Conservation (phyloP, 768 basidiomycete species). For the Amanita brunnescens region DNA sequence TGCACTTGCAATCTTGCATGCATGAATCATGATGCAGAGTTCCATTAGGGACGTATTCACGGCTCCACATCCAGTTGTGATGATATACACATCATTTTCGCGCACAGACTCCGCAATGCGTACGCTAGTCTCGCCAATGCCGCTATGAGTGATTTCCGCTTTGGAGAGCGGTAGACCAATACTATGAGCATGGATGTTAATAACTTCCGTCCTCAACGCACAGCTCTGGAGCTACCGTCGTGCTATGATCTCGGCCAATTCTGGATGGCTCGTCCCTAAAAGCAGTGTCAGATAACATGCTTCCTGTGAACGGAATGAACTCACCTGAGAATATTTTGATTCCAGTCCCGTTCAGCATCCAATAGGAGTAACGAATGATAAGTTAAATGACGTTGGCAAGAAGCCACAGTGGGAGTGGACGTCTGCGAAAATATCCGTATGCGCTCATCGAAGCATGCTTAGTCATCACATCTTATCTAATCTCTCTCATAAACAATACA, state of each 20-base stretch:
- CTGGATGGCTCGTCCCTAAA: constrained; percentile 89
- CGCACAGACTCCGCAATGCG: constrained; percentile 93
- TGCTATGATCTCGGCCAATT: constrained; percentile 89
- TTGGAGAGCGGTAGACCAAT: constrained; percentile 85
- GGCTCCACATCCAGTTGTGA: constrained; percentile 82
- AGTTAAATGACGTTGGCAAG: constrained; percentile 5
- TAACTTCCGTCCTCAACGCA: constrained; percentile 11
- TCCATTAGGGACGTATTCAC: constrained; percentile 97
- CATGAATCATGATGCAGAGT: constrained; percentile 97
- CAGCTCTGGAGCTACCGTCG: constrained; percentile 53
- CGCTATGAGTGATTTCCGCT: constrained; percentile 80
- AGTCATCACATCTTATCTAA: constrained; percentile 10
- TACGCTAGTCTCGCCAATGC: constrained; percentile 87
- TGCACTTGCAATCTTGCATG: constrained; percentile 99
- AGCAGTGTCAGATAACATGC: background rate
- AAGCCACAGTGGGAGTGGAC: background rate
- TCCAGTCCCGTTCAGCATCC: constrained; percentile 46
- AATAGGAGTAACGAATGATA: constrained; percentile 9
- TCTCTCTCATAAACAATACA: constrained; percentile 3
- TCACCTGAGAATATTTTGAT: constrained; percentile 54
- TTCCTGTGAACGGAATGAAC: constrained; percentile 13
- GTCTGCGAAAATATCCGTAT: background rate
- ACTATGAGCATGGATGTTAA: constrained; percentile 33
- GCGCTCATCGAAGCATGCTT: background rate
- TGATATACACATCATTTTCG: constrained; percentile 98